These are phyloP conservation scores for Dictyophora rubrovolvata DNA, from an alignment of 768 basidiomycete species.

Conservation along the genomic window DNA sequence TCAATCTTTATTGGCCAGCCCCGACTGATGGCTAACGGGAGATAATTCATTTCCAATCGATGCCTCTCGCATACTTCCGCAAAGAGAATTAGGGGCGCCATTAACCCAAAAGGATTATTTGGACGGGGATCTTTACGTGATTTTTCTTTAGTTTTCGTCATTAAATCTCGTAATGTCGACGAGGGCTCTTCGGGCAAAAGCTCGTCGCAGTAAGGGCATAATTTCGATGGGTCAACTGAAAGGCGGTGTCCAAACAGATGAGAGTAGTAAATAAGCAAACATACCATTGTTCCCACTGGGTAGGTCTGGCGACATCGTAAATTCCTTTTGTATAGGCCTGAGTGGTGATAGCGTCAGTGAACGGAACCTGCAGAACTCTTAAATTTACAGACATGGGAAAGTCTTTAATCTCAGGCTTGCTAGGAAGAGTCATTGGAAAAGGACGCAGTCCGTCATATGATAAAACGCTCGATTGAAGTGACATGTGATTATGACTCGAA, in stretches of 20 bases:
- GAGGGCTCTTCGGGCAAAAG: constrained; percentile 55
- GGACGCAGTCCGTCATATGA: constrained; percentile 1
- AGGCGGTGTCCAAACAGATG: not conserved
- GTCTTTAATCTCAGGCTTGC: not conserved
- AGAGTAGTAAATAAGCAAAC: not conserved
- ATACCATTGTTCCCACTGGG: not conserved
- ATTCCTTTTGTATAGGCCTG: not conserved
- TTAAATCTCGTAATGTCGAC: constrained; percentile 42
- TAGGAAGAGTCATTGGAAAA: constrained; percentile 5
- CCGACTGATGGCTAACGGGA: constrained; percentile 58
- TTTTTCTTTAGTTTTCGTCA: constrained; percentile 40
- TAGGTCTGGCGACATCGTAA: not conserved
- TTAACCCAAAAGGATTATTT: constrained; percentile 56
- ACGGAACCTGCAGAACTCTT: not conserved
- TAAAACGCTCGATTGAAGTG: not conserved
- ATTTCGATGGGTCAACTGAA: constrained; percentile 46
- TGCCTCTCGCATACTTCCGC: constrained; percentile 69
- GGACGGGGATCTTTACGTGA: constrained; percentile 56
- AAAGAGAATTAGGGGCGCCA: constrained; percentile 40
- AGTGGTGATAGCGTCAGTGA: not conserved
- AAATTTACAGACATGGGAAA: not conserved
- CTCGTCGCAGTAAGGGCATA: constrained; percentile 79
- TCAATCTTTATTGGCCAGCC: constrained; percentile 75
- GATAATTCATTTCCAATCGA: constrained; percentile 59
- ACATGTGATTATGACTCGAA: not conserved